A percentile compares a stretch with the other conserved stretches of the same genome.
phyloP scores from a whole-genome alignment of 1,284 basidiomycete species.

The Pyrrhoderma noxium region DNA sequence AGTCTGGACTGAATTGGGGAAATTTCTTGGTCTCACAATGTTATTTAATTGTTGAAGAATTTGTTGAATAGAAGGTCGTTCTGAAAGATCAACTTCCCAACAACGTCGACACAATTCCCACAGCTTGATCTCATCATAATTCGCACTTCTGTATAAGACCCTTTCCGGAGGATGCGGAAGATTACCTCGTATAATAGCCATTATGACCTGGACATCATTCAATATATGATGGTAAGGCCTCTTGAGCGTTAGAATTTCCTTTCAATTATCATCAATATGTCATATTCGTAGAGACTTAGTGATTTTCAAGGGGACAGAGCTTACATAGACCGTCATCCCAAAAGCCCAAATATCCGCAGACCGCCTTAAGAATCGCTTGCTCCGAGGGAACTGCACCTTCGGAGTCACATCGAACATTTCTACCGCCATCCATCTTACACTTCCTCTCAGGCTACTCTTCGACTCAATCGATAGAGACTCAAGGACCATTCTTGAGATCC shows the following conservation, averaged over 20 bases:
- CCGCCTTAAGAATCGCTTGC: background rate
- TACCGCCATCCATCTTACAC: background rate
- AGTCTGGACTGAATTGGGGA: too few relatives aligned
- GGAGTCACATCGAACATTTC: slow-evolving; percentile 1
- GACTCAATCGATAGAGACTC: background rate
- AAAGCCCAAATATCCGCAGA: slow-evolving; percentile 13
- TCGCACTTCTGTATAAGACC: too few relatives aligned
- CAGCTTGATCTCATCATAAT: too few relatives aligned
- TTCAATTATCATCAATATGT: background rate
- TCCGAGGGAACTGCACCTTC: background rate
- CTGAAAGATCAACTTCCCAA: too few relatives aligned
- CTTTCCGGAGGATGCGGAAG: background rate
- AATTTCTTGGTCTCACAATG: too few relatives aligned
- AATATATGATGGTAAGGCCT: background rate
- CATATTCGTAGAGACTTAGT: too few relatives aligned
- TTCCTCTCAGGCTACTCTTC: background rate
- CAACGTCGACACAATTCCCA: too few relatives aligned
- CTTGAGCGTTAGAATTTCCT: slow-evolving; percentile 5
- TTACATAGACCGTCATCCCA: slow-evolving; percentile 11
- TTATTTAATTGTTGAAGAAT: too few relatives aligned
- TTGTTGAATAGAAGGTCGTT: too few relatives aligned
- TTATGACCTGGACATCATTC: slow-evolving; percentile 5
- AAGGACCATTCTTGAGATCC: slow-evolving; percentile 1
- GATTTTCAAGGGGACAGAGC: too few relatives aligned
- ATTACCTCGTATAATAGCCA: background rate